Evolutionary conservation across 768 basidiomycete genomes (phyloP).

Genomic region (Panaeolus papilionaceus): DNA sequence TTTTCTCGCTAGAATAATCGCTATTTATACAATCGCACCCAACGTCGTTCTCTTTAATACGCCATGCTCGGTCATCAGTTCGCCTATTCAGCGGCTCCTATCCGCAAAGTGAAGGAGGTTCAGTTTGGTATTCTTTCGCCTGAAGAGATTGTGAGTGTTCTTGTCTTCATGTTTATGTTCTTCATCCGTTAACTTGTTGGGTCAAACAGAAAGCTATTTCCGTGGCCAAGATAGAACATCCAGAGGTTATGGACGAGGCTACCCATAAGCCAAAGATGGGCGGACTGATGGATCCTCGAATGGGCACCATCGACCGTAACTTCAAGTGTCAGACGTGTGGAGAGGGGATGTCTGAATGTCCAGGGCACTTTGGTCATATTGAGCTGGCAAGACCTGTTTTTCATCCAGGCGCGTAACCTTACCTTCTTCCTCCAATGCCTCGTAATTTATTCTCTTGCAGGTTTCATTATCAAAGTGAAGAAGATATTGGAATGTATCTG

Average conservation of each 20-base stretch:
- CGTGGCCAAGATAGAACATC: conserved; percentile 97
- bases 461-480: conserved; percentile 99
- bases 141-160: conserved; percentile 89
- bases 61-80: conserved; percentile 89
- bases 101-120: conserved; percentile 96
- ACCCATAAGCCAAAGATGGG: conserved; percentile 90
- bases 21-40: conserved; percentile 24
- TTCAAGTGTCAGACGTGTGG: conserved; percentile 99
- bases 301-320: conserved; percentile 97
- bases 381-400: conserved; percentile 97
- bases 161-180: conserved; percentile 4
- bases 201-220: conserved; percentile 91
- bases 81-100: conserved; percentile 91
- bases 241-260: conserved; percentile 97
- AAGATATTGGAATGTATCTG: conserved; percentile 99
- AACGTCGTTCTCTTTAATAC: conserved; percentile 27
- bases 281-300: conserved; percentile 96
- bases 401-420: conserved; percentile 78
- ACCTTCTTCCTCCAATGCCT: conserved; percentile 1
- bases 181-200: conserved; percentile 23
- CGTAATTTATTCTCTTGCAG: conserved; percentile 35
- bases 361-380: conserved; percentile 99
- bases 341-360: conserved; percentile 99
- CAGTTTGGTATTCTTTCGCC: conserved; percentile 99
- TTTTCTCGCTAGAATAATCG: conserved; percentile 30